Conservation (phyloP, 2,329 filamentous ascomycete species). For the Botrytis hyacinthi region DNA sequence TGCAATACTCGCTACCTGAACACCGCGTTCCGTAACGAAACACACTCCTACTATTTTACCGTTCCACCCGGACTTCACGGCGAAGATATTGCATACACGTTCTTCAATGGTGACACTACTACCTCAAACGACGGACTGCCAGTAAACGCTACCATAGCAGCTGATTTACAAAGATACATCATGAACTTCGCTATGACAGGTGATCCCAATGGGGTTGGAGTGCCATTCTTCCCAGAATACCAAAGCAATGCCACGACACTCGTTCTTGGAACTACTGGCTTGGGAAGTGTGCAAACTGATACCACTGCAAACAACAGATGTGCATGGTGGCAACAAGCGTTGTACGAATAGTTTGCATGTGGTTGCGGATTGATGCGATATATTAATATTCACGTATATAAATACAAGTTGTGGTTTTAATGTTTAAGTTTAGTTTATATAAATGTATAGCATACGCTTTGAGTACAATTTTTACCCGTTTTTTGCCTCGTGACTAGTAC, state of each 20-base stretch:
- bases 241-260: slow-evolving; percentile 24
- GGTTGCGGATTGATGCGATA: background rate
- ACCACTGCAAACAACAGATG: slow-evolving; percentile 38
- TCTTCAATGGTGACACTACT: slow-evolving; percentile 44
- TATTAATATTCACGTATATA: background rate
- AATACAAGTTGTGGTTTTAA: background rate
- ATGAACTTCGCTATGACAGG: slow-evolving; percentile 39
- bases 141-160: slow-evolving; percentile 39
- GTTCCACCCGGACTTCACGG: slow-evolving; percentile 54
- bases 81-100: slow-evolving; percentile 52
- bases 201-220: slow-evolving; percentile 34
- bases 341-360: slow-evolving; percentile 21
- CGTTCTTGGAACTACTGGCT: slow-evolving; percentile 23
- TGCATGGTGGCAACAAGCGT: slow-evolving; percentile 38
- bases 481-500: background rate
- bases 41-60: slow-evolving; percentile 52
- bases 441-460: background rate
- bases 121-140: slow-evolving; percentile 28
- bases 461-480: background rate
- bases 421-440: background rate
- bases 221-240: slow-evolving; percentile 32
- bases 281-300: slow-evolving; percentile 28
- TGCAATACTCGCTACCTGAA: slow-evolving; percentile 54
- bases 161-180: slow-evolving; percentile 41
- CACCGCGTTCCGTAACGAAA: slow-evolving; percentile 46